Base-by-base conservation (phyloP, 2,329 filamentous ascomycete species). In the Aspergillus piperis region DNA sequence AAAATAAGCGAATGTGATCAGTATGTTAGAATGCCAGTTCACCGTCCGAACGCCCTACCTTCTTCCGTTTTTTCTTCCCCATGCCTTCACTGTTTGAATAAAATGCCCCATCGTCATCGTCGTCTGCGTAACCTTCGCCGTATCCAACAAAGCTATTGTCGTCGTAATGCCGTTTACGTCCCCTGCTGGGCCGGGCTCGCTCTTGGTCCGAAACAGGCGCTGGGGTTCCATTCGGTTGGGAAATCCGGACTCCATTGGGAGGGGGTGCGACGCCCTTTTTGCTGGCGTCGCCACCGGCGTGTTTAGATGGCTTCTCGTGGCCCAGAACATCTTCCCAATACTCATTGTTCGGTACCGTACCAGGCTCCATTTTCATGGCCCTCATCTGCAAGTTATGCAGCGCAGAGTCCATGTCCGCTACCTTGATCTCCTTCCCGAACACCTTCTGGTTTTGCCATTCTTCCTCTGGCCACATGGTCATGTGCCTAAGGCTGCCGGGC, bases 61-160 rank as follows among this genome's bases (percentile, higher is more conserved):
- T 81, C 73, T 81, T 81, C 62, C 79, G 76, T 70, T 78, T 80
- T 70, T 81, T 81, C 66, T 79, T 81, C 36, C 74, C 74, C 48
- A 72, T 68, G 59, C 76, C 78, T 60, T 78, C 77, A 60, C 73
- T 70, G 57, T 78, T 80, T 48, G 78, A 80, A 62, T 79, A 79
- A 49, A 78, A 75, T 38, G 72, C 75, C 30, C 68, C 69, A 23
- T 80, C 79, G 51, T 76, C 75, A 60, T 82, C 80, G 59, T 81
- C 79, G 69, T 83, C 81, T 23, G 78, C 76, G 67, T 75, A 82
- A 19, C 80, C 81, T 74, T 82, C 80, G 55, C 79, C 80, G 62
- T 83, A 82, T 1, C 81, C 81, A 57, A 79, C 79, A 68, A 81
- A 83, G 66, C 80, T 82, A 62, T 78, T 78, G 50, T 83, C 81